Evolutionary conservation across 805 yeast genomes (phyloP).

Genomic region (Schwanniomyces polymorphus): DNA sequence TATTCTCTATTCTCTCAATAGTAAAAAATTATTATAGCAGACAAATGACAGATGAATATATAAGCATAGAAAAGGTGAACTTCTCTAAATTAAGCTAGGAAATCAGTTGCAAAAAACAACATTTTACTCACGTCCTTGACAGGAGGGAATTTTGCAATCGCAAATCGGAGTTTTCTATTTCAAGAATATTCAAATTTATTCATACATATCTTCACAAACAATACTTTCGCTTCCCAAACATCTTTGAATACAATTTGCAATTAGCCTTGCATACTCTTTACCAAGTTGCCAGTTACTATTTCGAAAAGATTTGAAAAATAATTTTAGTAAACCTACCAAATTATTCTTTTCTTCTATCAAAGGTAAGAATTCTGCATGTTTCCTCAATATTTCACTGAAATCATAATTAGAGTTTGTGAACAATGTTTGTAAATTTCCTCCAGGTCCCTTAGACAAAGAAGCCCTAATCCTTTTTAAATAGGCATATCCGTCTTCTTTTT

Average conservation of each 20-base stretch:
- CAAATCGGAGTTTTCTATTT: too few relatives aligned
- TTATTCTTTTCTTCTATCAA: slow-evolving; percentile 44
- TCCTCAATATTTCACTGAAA: slow-evolving; percentile 42
- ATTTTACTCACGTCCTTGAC: too few relatives aligned
- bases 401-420: slow-evolving; percentile 20
- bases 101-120: too few relatives aligned
- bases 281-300: slow-evolving; percentile 57
- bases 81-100: too few relatives aligned
- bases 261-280: slow-evolving; percentile 52
- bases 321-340: slow-evolving; percentile 54
- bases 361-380: slow-evolving; percentile 40
- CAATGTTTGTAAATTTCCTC: slow-evolving; percentile 14
- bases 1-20: too few relatives aligned
- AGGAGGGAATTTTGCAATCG: too few relatives aligned
- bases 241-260: slow-evolving; percentile 55
- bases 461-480: slow-evolving; percentile 51
- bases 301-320: slow-evolving; percentile 35
- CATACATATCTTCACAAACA: slow-evolving; percentile 54
- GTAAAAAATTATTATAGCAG: too few relatives aligned
- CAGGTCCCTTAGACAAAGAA: slow-evolving; percentile 34
- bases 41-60: too few relatives aligned
- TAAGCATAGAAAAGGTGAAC: too few relatives aligned
- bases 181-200: too few relatives aligned
- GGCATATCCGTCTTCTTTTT: slow-evolving; percentile 49
- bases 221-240: slow-evolving; percentile 49